Base-by-base conservation (phyloP, 306 rosid genomes). In the Gastrolobium bilobum region DNA sequence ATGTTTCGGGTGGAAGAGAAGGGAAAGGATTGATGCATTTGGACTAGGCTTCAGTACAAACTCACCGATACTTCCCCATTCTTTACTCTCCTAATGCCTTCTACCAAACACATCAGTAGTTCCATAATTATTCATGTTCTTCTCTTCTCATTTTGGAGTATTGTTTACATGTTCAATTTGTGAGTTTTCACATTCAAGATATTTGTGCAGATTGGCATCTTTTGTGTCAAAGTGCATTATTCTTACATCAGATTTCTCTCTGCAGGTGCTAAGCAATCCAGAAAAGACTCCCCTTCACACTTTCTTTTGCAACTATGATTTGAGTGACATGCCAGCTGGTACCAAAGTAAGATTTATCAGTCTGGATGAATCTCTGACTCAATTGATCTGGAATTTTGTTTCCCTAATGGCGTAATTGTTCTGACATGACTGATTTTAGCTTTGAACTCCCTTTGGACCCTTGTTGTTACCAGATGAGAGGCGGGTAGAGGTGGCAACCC, bases 231-330 rank as follows among this genome's bases (percentile, higher is more conserved):
- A 61, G 57, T 76, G 15, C 37, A 61, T 79, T 76, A 53, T 1
- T 53, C 53, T 70, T 65, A 40, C 71, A 62, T 70, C 75, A 57
- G 77, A 11, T 70, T 79, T 39, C 57, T 80, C 59, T 84, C 7
- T 65, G 44, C 89, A 96, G 99, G 98, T 96, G 80, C 96, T 93
- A 80, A 96, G 99, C 89, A 96, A 96, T 87, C 99, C 99, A 9
- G 99, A 96, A 80, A 96, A 88, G 92, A 96, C 99, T 48, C 99
- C 99, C 20, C 90, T 96, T 78, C 99, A 96, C 88, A 96, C 99
- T 79, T 96, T 93, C 88, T 88, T 96, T 80, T 96, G 98, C 91
- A 96, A 91, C 87, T 96, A 96, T 61, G 98, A 96, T 85, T 87
- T 96, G 89, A 93, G 89, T 70, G 96, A 93, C 87, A 96, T 96